Evolutionary conservation across 2,329 filamentous ascomycete genomes (phyloP).

Genomic region (Aspergillus aculeatus): DNA sequence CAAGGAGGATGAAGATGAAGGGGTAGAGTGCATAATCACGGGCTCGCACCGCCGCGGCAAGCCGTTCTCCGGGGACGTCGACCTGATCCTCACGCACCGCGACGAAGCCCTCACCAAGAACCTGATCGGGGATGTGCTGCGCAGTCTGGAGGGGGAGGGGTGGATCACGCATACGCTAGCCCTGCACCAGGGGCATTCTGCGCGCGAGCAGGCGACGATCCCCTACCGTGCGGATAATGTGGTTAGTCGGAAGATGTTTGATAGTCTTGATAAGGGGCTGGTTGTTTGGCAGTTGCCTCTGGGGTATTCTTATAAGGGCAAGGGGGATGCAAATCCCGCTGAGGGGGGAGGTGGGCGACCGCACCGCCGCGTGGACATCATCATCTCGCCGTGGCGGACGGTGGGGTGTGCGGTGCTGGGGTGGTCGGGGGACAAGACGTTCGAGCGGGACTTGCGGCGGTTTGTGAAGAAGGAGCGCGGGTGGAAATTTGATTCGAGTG

Average conservation of each 20-base stretch:
- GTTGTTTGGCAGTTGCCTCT: conserved; percentile 83
- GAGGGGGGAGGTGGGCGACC: too few relatives aligned
- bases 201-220: conserved; percentile 67
- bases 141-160: conserved; percentile 63
- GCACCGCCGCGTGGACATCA: conserved; percentile 89
- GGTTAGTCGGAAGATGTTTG: conserved; percentile 59
- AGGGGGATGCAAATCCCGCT: too few relatives aligned
- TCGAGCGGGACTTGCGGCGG: conserved; percentile 77
- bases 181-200: conserved; percentile 67
- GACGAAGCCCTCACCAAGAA: conserved; percentile 65
- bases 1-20: too few relatives aligned
- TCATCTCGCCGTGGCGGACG: conserved; percentile 83
- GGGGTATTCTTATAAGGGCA: conserved; percentile 33
- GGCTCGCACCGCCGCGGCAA: conserved; percentile 84
- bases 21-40: conserved; percentile 63
- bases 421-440: conserved; percentile 87
- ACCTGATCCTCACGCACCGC: conserved; percentile 78
- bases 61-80: conserved; percentile 72
- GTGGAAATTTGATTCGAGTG: conserved; percentile 90
- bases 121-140: conserved; percentile 72
- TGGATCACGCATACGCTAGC: conserved; percentile 81
- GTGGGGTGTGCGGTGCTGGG: conserved; percentile 84
- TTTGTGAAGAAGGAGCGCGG: conserved; percentile 71
- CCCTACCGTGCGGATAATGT: conserved; percentile 48
- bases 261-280: conserved; percentile 85